phyloP scores from a whole-genome alignment of 1,139 yeast genomes.

The Eremothecium cymbalariae region DNA sequence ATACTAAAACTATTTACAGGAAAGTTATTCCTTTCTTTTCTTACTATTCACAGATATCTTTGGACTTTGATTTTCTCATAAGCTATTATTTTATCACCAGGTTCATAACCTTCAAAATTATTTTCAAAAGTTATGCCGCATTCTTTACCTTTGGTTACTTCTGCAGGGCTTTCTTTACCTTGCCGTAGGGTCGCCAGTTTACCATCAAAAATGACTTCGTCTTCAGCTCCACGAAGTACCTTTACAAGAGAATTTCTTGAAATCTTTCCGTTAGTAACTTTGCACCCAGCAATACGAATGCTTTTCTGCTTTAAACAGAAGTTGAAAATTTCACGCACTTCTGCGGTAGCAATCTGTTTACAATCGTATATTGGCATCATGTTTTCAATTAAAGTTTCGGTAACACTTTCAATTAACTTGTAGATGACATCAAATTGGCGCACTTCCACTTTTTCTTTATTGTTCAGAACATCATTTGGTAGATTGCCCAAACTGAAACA shows the following conservation, averaged over 20 bases:
- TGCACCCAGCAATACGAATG: constrained; percentile 77
- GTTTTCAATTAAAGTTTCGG: constrained; percentile 50
- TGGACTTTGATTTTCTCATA: constrained; percentile 64
- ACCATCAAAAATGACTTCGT: constrained; percentile 55
- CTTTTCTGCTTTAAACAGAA: constrained; percentile 49
- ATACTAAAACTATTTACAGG: constrained; percentile 3
- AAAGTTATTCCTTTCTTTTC: constrained; percentile 9
- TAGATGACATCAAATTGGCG: constrained; percentile 74
- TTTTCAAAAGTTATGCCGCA: constrained; percentile 75
- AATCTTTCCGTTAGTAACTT: constrained; percentile 63
- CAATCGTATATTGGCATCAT: constrained; percentile 63
- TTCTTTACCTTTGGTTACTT: constrained; percentile 77
- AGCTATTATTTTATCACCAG: constrained; percentile 69
- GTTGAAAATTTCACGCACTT: constrained; percentile 62
- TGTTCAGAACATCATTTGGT: constrained; percentile 53
- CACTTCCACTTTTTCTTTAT: constrained; percentile 59
- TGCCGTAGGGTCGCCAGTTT: constrained; percentile 67
- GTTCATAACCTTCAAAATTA: constrained; percentile 59
- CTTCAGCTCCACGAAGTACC: constrained; percentile 47
- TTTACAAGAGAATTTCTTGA: constrained; percentile 53
- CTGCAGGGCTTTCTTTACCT: constrained; percentile 70
- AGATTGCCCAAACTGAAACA: constrained; percentile 64
- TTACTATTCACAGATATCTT: constrained; percentile 47
- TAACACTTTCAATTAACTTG: constrained; percentile 77
- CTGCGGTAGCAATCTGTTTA: constrained; percentile 61